These are phyloP conservation scores for Phylloporus gajari DNA, from an alignment of 1,284 basidiomycete species.

Conservation along the genomic window DNA sequence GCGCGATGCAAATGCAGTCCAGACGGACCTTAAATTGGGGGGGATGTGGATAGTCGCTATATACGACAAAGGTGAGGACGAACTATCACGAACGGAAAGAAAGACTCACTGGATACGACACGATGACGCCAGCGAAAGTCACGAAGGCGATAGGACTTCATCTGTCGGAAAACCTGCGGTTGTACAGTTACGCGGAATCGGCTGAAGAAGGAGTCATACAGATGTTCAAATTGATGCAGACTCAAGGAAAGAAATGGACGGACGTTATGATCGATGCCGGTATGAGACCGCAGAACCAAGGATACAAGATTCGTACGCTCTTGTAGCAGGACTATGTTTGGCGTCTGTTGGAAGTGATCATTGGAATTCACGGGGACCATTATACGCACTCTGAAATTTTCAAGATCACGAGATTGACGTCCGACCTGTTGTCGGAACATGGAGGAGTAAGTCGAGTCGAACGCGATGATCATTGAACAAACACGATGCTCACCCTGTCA, in stretches of 20 bases:
- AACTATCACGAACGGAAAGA: too few species aligned
- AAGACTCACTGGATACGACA: too few species aligned
- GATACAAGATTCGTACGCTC: not conserved
- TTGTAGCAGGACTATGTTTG: constrained; percentile 10
- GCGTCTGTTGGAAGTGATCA: not conserved
- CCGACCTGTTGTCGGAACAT: not conserved
- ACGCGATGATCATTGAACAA: too few species aligned
- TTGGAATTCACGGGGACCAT: not conserved
- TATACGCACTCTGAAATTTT: constrained; percentile 11
- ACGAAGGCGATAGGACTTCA: not conserved
- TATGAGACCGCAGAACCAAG: not conserved
- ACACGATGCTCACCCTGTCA: too few species aligned
- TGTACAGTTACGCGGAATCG: constrained; percentile 5
- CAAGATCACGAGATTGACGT: not conserved
- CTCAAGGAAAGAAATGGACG: not conserved
- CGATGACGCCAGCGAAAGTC: too few species aligned
- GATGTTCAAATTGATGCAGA: not conserved
- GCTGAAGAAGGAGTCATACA: constrained; percentile 8
- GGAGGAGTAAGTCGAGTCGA: constrained; percentile 6
- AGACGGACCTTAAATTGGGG: not conserved
- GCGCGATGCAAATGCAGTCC: too few species aligned
- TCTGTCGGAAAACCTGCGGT: constrained; percentile 6
- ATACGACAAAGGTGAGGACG: constrained; percentile 4
- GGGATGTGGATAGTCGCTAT: constrained; percentile 5
- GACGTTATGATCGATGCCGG: not conserved